Base-by-base conservation (phyloP, 2,329 filamentous ascomycete genomes). In the Xylariaceae sp. region DNA sequence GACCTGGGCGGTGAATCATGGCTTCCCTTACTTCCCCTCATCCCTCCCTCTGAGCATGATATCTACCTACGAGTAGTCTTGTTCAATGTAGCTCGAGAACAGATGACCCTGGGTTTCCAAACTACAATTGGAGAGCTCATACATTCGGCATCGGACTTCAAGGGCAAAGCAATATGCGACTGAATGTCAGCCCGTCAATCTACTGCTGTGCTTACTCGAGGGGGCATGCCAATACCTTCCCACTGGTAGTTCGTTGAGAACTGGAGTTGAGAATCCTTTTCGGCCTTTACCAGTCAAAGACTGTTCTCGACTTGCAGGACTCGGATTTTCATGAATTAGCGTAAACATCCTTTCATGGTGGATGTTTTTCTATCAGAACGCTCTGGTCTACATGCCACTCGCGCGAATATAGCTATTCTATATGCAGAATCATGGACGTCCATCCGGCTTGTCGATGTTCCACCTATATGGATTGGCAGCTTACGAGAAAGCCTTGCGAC, bases 401-500 rank as follows among this genome's bases (percentile, higher is more conserved):
- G n/a, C 13, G n/a, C 5, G 41, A 2, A 13, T 45, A 5, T n/a
- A 15, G 13, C 41, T 15, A 2, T n/a, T 45, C 41, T 15, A n/a
- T n/a, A 11, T 45, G n/a, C 41, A 45, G 13, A n/a, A 11, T 45
- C 47, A 49, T 18, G 3, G 3, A 23, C 15, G 60, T 41, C 51
- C 55, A 56, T 60, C 37, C 13, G 11, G 37, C 50, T 34, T 23
- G 34, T 34, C 41, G 34, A 51, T 55, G 11, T 39, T 41, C 18
- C 45, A 17, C 41, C 11, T 41, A 52, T 48, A 50, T 58, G 55
- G 4, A 35, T 51, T 17, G 35, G 35, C 49, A 51, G 41, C 18
- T 60, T 55, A 56, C 59, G 53, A 61, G 58, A 51, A 58, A 30
- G 18, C 44, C n/a, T 23, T 11, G 44, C 52, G 23, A 30, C 4